A percentile compares a stretch with the other conserved stretches of the same genome.
Conservation (phyloP, 179 eudicot genomes). For the Patellifolia procumbens region DNA sequence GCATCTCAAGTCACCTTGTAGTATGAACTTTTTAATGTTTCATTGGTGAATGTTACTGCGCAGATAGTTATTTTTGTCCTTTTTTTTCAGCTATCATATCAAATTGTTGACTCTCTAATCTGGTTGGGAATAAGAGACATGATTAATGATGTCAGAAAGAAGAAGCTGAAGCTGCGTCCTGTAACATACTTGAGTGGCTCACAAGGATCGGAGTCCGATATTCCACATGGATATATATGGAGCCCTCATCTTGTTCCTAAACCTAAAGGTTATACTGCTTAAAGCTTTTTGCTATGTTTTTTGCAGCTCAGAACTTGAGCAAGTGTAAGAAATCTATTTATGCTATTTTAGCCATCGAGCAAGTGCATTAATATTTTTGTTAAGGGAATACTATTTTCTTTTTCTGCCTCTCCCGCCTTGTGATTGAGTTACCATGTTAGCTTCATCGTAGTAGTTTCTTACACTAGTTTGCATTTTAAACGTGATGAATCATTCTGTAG, state of each 20-base stretch:
- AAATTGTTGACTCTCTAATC: conserved; percentile 74
- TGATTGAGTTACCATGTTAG: background rate
- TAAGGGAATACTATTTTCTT: background rate
- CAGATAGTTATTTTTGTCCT: background rate
- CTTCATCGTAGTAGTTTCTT: background rate
- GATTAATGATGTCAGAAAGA: conserved; percentile 83
- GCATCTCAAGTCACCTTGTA: background rate
- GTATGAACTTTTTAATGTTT: background rate
- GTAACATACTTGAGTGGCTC: conserved; percentile 71
- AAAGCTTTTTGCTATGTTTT: background rate
- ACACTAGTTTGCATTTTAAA: background rate
- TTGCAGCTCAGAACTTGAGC: background rate
- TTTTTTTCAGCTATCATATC: conserved; percentile 71
- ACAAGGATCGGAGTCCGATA: conserved; percentile 50
- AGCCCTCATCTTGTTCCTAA: conserved; percentile 94
- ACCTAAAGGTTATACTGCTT: conserved; percentile 60
- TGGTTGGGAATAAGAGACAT: conserved; percentile 89
- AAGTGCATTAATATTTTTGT: background rate
- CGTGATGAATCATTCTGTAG: background rate
- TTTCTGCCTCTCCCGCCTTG: background rate
- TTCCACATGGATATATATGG: conserved; percentile 88
- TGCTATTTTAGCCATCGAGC: background rate
- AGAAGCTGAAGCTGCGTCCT: conserved; percentile 72
- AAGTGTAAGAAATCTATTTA: too few species aligned
- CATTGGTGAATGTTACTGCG: background rate